Conservation (phyloP, 176 grass and related monocot genomes). For the Carex littledalei region DNA sequence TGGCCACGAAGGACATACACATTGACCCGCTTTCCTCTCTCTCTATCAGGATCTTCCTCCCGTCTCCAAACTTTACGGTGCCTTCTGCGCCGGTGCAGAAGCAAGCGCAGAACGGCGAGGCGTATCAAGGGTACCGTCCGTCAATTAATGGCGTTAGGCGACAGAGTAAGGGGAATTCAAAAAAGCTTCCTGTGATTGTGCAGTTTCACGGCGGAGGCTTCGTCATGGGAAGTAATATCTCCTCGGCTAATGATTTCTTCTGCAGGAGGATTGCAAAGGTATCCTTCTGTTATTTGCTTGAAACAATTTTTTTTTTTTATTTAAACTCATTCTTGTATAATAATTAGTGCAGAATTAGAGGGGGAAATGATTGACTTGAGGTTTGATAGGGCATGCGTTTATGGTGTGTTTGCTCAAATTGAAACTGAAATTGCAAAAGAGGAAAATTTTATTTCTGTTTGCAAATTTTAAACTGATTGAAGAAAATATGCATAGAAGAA, state of each 20-base stretch:
- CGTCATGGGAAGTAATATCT: constrained; percentile 61
- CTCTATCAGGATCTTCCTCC: constrained; percentile 65
- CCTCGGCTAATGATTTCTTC: constrained; percentile 69
- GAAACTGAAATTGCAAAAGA: no score
- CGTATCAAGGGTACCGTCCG: constrained; percentile 54
- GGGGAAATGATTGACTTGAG: not conserved
- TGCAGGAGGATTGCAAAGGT: constrained; percentile 78
- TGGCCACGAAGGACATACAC: constrained; percentile 78
- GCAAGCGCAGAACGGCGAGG: constrained; percentile 35
- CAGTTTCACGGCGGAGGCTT: constrained; percentile 90
- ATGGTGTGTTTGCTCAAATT: not conserved
- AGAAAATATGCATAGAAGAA: not conserved
- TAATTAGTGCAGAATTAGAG: not conserved
- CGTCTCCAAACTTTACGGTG: constrained; percentile 26
- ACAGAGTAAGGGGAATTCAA: not conserved
- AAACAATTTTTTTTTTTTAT: not conserved
- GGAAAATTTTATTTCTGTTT: no score
- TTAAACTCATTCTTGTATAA: not conserved
- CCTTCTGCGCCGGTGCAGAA: constrained; percentile 35
- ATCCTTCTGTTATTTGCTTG: not conserved
- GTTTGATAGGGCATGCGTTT: not conserved
- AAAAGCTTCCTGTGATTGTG: constrained; percentile 67
- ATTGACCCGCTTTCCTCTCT: constrained; percentile 67
- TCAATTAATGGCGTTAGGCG: constrained; percentile 29
- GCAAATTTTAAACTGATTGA: no score